phyloP scores from a whole-genome alignment of 768 basidiomycete species.

The Favolaschia claudopus region DNA sequence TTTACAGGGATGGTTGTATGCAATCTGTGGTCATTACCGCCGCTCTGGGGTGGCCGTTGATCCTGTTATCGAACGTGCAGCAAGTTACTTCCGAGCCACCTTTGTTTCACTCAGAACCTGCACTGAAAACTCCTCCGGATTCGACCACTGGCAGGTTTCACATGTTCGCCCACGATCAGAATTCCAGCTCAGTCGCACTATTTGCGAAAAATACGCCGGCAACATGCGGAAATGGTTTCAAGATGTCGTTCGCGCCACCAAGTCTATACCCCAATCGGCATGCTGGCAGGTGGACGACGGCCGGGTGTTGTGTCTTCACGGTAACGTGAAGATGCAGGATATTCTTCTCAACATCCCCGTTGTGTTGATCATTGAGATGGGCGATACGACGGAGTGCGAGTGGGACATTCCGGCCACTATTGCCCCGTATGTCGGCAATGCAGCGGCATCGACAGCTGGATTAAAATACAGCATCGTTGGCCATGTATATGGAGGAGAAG shows the following conservation, averaged over 20 bases:
- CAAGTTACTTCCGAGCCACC: too few species aligned
- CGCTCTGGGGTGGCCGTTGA: too few species aligned
- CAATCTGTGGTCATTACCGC: too few species aligned
- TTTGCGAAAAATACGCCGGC: neutral
- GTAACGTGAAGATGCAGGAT: neutral
- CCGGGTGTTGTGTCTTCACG: neutral
- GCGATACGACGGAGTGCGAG: neutral
- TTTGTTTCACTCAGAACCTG: too few species aligned
- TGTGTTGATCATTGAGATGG: neutral
- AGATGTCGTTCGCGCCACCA: neutral
- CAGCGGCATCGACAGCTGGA: neutral
- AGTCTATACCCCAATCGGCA: neutral
- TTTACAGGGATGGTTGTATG: too few species aligned
- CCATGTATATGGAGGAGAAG: neutral
- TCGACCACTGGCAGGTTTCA: too few species aligned
- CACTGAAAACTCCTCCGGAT: too few species aligned
- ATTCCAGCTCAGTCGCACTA: neutral
- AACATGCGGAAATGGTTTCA: slow-evolving; percentile 13
- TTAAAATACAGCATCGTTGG: slow-evolving; percentile 7
- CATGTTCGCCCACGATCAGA: too few species aligned
- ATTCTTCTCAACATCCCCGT: slow-evolving; percentile 4
- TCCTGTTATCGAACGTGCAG: too few species aligned
- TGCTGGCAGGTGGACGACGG: neutral
- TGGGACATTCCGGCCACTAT: neutral
- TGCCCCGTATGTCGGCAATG: slow-evolving; percentile 1